phyloP scores from a whole-genome alignment of 306 rosid genomes.

The Acacia confusa region DNA sequence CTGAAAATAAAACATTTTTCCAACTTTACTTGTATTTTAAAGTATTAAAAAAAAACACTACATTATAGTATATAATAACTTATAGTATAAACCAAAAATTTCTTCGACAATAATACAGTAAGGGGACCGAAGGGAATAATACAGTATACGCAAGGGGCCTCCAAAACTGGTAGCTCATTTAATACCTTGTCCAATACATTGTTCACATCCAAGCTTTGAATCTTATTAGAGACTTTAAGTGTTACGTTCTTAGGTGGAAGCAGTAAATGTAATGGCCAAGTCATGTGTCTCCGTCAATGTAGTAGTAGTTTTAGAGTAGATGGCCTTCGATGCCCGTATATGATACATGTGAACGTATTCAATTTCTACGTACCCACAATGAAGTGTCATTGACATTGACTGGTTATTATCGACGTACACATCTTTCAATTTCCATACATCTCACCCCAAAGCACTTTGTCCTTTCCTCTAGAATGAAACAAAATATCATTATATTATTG shows the following conservation, averaged over 20 bases:
- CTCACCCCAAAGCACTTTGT: neutral
- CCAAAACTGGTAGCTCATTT: neutral
- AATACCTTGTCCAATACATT: neutral
- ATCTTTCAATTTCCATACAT: neutral
- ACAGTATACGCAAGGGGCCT: neutral
- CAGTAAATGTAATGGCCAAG: neutral
- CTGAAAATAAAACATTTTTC: too few species aligned
- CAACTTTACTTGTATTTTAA: too few species aligned
- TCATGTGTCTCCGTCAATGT: neutral
- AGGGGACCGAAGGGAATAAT: too few species aligned
- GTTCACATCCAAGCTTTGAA: neutral
- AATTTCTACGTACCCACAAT: constrained; percentile 22
- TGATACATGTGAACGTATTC: constrained; percentile 37
- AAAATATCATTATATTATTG: neutral
- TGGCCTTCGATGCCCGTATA: neutral
- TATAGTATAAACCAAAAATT: too few species aligned
- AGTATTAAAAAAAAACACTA: too few species aligned
- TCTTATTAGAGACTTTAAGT: neutral
- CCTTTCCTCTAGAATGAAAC: neutral
- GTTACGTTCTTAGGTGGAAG: neutral
- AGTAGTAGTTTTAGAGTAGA: neutral
- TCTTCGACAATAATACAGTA: too few species aligned
- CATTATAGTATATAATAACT: too few species aligned
- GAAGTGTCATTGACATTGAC: constrained; percentile 10
- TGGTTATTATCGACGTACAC: neutral